Conservation (phyloP, 257 asterid species). For the Rauvolfia tetraphylla region DNA sequence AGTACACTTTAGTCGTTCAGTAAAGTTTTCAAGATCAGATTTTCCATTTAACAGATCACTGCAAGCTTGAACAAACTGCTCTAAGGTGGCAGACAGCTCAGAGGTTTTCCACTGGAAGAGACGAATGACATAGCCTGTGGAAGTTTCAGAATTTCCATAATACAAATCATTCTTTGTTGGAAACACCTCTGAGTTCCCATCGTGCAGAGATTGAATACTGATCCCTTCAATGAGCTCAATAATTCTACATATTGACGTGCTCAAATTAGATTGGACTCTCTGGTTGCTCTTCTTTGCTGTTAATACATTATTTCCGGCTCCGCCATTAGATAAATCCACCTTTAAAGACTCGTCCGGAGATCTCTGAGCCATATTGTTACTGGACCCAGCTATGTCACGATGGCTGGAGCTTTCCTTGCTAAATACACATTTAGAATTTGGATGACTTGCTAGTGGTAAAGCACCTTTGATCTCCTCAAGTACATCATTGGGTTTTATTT, state of each 20-base stretch:
- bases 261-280: slow-evolving; percentile 29
- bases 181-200: slow-evolving; percentile 27
- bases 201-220: slow-evolving; percentile 36
- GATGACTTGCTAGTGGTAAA: slow-evolving; percentile 22
- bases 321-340: slow-evolving; percentile 27
- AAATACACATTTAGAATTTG: slow-evolving; percentile 4
- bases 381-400: slow-evolving; percentile 15
- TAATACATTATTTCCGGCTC: slow-evolving; percentile 22
- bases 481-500: slow-evolving; percentile 40
- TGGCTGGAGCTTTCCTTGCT: slow-evolving; percentile 14
- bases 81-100: slow-evolving; percentile 49
- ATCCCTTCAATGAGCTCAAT: slow-evolving; percentile 73
- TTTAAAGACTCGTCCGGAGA: slow-evolving; percentile 19
- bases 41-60: slow-evolving; percentile 46
- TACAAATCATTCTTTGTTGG: slow-evolving; percentile 34
- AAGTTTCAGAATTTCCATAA: slow-evolving; percentile 30
- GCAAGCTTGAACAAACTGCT: slow-evolving; percentile 51
- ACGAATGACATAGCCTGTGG: slow-evolving; percentile 48
- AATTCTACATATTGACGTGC: slow-evolving; percentile 44
- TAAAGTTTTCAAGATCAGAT: slow-evolving; percentile 48
- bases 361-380: slow-evolving; percentile 17
- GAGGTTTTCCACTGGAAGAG: slow-evolving; percentile 72
- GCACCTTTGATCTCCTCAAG: slow-evolving; percentile 47
- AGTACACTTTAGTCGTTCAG: slow-evolving; percentile 43
- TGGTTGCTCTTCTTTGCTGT: slow-evolving; percentile 26